Percentiles rank a stretch among this genome's conserved stretches.
Evolutionary conservation across 139 green algal species (phyloP).

Genomic region (Chlamydomonas sphaeroides): DNA sequence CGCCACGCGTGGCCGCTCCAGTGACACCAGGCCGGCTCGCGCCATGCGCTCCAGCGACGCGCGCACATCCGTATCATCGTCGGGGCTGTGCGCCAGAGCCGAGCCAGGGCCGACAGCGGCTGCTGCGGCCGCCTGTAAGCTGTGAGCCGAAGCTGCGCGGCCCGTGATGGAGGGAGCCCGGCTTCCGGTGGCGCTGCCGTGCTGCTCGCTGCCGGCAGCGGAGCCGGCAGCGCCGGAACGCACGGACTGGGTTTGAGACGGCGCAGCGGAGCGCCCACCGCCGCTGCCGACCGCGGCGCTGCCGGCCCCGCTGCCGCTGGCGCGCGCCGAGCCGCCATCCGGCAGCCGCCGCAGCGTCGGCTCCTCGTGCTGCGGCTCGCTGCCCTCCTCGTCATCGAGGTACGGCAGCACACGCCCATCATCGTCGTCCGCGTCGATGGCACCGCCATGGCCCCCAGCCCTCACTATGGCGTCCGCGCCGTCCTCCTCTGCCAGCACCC

Average conservation of each 20-base stretch:
- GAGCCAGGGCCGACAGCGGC: too few species aligned
- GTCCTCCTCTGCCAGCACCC: slow-evolving; percentile 15
- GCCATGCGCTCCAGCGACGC: neutral
- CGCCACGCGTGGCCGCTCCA: neutral
- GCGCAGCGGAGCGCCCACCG: too few species aligned
- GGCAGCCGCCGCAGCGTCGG: neutral
- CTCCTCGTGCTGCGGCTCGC: neutral
- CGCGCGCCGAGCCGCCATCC: too few species aligned
- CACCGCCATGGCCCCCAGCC: neutral
- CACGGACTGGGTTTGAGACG: too few species aligned
- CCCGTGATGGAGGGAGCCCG: too few species aligned
- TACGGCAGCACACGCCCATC: neutral
- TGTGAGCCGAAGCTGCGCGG: too few species aligned
- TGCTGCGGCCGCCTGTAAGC: too few species aligned
- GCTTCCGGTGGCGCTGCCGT: too few species aligned
- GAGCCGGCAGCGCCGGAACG: neutral
- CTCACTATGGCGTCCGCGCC: neutral
- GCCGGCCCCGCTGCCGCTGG: neutral
- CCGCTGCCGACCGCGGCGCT: neutral
- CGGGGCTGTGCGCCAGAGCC: too few species aligned
- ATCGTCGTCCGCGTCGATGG: neutral
- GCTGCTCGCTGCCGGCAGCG: too few species aligned
- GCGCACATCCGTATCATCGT: neutral
- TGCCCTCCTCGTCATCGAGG: too few species aligned
- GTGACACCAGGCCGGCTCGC: neutral